Evolutionary conservation across 352 stramenopile genomes (phyloP).

Genomic region (Globisporangium rhizosaccharum): DNA sequence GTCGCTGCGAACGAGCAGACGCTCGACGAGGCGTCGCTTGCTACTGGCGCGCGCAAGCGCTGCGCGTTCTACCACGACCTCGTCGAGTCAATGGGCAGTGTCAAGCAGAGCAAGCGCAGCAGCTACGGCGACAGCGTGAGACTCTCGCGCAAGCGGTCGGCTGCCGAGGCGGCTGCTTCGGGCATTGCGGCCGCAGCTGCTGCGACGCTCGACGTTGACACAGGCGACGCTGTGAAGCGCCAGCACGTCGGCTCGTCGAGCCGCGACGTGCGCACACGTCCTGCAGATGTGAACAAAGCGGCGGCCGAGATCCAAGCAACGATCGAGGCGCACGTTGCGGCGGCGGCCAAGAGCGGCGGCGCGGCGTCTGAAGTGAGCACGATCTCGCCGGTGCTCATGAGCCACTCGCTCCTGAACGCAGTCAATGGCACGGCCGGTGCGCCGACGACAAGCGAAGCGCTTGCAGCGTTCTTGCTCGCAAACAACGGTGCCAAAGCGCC

Average conservation of each 20-base stretch:
- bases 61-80: conserved; percentile 17
- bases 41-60: conserved; percentile 4
- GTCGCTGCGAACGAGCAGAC: conserved; percentile 5
- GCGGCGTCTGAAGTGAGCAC: conserved; percentile 1
- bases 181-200: not conserved
- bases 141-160: conserved; percentile 3
- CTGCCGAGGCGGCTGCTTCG: not conserved
- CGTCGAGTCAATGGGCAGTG: conserved; percentile 7
- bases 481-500: not conserved
- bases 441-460: not conserved
- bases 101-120: not conserved
- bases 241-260: not conserved
- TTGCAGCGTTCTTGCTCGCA: conserved; percentile 11
- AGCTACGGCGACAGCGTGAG: not conserved
- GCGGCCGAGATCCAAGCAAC: not conserved
- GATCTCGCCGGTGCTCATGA: conserved; percentile 7
- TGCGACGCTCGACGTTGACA: too few relatives aligned
- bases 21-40: conserved; percentile 3
- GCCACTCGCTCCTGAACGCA: conserved; percentile 8
- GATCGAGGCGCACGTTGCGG: not conserved
- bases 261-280: conserved; percentile 4
- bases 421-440: not conserved
- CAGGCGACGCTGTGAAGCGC: conserved; percentile 6
- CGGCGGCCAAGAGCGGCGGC: not conserved
- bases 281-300: not conserved